Evolutionary conservation across 1,139 yeast genomes (phyloP), one percentile per base, ranked within the genome.

Genomic region (Blastobotrys ciferrii): DNA sequence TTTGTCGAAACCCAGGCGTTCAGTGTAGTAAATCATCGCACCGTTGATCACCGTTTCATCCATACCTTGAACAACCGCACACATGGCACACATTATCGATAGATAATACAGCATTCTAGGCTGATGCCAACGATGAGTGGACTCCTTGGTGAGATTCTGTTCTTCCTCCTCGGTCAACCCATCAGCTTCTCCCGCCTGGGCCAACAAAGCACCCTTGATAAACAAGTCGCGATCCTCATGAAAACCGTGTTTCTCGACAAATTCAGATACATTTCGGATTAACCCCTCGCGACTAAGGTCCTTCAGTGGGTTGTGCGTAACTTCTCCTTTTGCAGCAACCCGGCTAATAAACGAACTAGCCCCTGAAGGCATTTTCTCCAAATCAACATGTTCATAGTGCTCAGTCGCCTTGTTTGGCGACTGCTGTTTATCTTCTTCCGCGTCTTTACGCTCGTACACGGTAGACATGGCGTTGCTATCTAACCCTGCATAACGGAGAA

Each of bases 21-120:
- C 58, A 4, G 91, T 87, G 66, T 82, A 86, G 62, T 80, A 83
- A 43, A 87, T 68, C 49, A 82, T 78, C 7, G 96, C 95, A 56
- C 96, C 96, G 60, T 87, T 86, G 51, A 85, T 78, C 18, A 87
- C 95, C 1, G 94, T 77, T 65, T 87, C 95, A 66, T 87, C 96
- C 88, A 87, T 87, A 61, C 96, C 96, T 66, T 87, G 95, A 32
- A 88, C 91, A 6, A 91, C 87, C 17, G 96, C 96, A 47, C 94
- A 88, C 81, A 87, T 78, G 4, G 95, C 84, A 38, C 91, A 84
- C 64, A 87, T 78, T 14, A 86, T 76, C 49, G 85, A 78, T 47
- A 87, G 81, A 55, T 75, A 78, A 56, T 82, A 68, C 59, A 87
- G 72, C 51, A 78, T 78, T 31, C 58, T 56, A 0, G 95, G 92